Base-by-base conservation (phyloP, 2,329 filamentous ascomycete genomes). In the Neofusicoccum kwambonambiense region DNA sequence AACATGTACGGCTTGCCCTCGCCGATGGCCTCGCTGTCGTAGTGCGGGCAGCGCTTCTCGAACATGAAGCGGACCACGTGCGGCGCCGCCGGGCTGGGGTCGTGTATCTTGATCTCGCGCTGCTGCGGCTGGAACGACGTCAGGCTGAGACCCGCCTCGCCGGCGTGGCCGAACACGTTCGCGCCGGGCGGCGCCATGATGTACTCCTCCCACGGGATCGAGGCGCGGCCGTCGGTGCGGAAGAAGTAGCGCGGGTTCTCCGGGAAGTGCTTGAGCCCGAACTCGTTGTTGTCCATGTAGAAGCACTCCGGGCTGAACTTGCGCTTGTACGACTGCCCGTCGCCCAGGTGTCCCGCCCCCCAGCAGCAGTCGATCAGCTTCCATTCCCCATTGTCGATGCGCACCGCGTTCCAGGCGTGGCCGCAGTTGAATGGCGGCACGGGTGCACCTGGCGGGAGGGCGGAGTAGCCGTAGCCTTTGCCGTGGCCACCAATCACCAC, bases 401-500 rank as follows among this genome's bases (percentile, higher is more conserved):
- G 85, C 6, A 97, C 92, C 0, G 91, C 93, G 72, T 97, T 97
- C 95, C 95, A 97, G 0, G 95, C 94, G 76, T 98, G 94, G 1
- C 86, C 83, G 0, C 85, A 70, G 61, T 88, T 80, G 19, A 83
- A 84, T 0, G 87, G 84, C 2, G 93, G 93, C 0, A 90, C 75
- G 0, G 85, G 80, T 61, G 90, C 82, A 3, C 90, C 90, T 0
- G 87, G 84, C 44, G 83, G 80, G 7, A 93, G 78, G 0, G 87
- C 77, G 0, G 74, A 76, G 76, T 93, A 89, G 1, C 93, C 91
- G 70, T 85, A 94, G 0, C 95, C 95, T 77, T 98, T 98, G 39
- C 93, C 92, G 69, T 95, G 90, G 1, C 94, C 93, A 1, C 81
- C 79, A 1, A 97, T 82, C 1, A 94, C 85, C 4, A 92, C 79